Conservation (phyloP, 495 filamentous ascomycete species). For the Penicillium bialowiezense region DNA sequence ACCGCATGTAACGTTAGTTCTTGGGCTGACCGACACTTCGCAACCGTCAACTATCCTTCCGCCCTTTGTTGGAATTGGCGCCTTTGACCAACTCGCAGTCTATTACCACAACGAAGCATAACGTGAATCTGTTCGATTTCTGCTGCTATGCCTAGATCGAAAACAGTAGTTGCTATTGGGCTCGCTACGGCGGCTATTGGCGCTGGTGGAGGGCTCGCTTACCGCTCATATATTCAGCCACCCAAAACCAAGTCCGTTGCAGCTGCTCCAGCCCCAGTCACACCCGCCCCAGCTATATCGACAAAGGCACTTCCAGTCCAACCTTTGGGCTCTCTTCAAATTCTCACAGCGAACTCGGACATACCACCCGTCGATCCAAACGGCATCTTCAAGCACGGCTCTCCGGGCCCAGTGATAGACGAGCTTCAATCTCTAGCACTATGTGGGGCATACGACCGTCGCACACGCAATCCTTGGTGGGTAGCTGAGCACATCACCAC, state of each 20-base stretch:
- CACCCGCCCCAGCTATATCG: conserved; percentile 34
- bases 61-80: too few species aligned
- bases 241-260: conserved; percentile 47
- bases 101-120: too few species aligned
- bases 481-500: conserved; percentile 97
- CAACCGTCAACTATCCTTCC: too few species aligned
- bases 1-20: too few species aligned
- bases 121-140: too few species aligned
- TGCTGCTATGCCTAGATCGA: too few species aligned
- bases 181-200: conserved; percentile 86
- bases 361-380: conserved; percentile 71
- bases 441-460: conserved; percentile 84
- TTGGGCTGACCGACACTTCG: too few species aligned
- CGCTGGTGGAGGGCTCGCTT: conserved; percentile 52
- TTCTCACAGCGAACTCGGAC: neutral
- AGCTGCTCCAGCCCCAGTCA: conserved; percentile 32
- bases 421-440: conserved; percentile 70
- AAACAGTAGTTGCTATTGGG: too few species aligned
- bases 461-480: conserved; percentile 90
- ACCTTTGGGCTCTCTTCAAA: too few species aligned
- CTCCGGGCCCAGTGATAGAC: conserved; percentile 87
- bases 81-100: too few species aligned
- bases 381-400: conserved; percentile 94
- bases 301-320: conserved; percentile 20
- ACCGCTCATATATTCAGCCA: conserved; percentile 74